Evolutionary conservation across 2,329 filamentous ascomycete genomes (phyloP).

Genomic region (Iodosphaeria phyllophila): DNA sequence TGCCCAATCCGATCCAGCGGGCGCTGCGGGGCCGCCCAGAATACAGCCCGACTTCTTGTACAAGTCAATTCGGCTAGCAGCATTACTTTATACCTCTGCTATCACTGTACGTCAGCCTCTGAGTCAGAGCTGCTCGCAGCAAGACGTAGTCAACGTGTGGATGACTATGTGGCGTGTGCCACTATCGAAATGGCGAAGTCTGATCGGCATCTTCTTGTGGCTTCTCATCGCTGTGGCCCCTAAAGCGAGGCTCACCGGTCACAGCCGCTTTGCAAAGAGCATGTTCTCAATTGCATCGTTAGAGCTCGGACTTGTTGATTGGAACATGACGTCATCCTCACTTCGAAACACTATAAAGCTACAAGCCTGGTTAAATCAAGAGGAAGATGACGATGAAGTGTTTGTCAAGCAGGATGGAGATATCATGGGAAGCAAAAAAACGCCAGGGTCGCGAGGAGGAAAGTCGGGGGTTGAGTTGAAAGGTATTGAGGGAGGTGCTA

Average conservation of each 20-base stretch:
- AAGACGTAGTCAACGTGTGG: conserved; percentile 26
- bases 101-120: conserved; percentile 23
- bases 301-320: no score
- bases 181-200: conserved; percentile 23
- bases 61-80: conserved; percentile 23
- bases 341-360: no score
- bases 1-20: not conserved
- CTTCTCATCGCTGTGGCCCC: conserved; percentile 22
- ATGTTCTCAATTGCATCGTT: no score
- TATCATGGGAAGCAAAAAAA: no score
- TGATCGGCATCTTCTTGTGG: conserved; percentile 30
- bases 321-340: no score
- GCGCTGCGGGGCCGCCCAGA: not conserved
- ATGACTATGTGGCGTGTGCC: conserved; percentile 25
- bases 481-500: no score
- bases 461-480: no score
- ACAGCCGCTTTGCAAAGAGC: conserved; percentile 26
- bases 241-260: conserved; percentile 17
- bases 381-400: no score
- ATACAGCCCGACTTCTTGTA: conserved; percentile 23
- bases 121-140: conserved; percentile 17
- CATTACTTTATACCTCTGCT: conserved; percentile 27
- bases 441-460: no score
- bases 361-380: no score
- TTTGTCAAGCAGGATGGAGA: no score